Percentiles rank a stretch among this genome's conserved stretches.
These are phyloP conservation scores for Zoysia japonica DNA, from an alignment of 176 grass and related monocot species.

Conservation along the genomic window DNA sequence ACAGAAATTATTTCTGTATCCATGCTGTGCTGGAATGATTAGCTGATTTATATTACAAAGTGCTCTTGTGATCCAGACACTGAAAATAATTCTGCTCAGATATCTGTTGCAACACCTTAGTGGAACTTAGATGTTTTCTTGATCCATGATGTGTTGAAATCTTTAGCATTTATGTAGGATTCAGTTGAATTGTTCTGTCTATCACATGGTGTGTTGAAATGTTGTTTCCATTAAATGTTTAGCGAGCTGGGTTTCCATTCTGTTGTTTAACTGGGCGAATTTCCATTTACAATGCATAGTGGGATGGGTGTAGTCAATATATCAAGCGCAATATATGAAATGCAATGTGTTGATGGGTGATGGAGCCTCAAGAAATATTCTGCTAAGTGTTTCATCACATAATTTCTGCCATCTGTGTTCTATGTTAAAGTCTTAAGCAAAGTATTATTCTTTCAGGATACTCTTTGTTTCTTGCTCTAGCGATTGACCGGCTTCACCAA, in stretches of 20 bases:
- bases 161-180: neutral
- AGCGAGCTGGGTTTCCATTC: too few relatives aligned
- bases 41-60: neutral
- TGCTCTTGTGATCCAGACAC: neutral
- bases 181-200: neutral
- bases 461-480: constrained; percentile 74
- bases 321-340: too few relatives aligned
- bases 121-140: neutral
- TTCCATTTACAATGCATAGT: too few relatives aligned
- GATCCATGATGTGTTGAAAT: neutral
- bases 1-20: too few relatives aligned
- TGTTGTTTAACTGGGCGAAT: too few relatives aligned
- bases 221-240: too few relatives aligned
- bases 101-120: neutral
- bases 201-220: too few relatives aligned
- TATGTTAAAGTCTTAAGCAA: constrained; percentile 13
- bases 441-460: constrained; percentile 60
- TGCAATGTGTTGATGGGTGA: too few relatives aligned
- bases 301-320: too few relatives aligned
- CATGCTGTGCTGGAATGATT: neutral
- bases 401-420: neutral
- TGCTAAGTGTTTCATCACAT: too few relatives aligned
- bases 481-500: constrained; percentile 79
- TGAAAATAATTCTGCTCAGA: neutral
- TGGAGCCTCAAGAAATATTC: too few relatives aligned